These are phyloP conservation scores for Aeschynomene evenia DNA, from an alignment of 306 rosid species.

Conservation along the genomic window DNA sequence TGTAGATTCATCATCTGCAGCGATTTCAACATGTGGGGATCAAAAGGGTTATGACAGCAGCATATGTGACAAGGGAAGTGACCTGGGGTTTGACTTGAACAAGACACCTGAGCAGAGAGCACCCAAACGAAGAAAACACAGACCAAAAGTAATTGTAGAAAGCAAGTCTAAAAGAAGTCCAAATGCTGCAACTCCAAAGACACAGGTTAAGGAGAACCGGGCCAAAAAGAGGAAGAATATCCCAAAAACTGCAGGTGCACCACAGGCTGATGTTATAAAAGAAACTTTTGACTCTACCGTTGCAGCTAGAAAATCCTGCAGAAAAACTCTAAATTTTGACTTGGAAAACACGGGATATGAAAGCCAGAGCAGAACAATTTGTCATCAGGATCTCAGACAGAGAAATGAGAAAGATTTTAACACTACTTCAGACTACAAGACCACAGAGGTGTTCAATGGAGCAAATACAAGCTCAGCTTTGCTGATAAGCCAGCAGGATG, in stretches of 20 bases:
- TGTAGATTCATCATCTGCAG: slow-evolving; percentile 63
- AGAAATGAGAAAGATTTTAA: slow-evolving; percentile 30
- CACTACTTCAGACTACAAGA: slow-evolving; percentile 34
- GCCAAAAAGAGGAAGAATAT: slow-evolving; percentile 64
- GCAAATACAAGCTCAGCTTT: slow-evolving; percentile 36
- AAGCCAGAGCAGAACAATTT: slow-evolving; percentile 31
- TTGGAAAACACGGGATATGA: slow-evolving; percentile 42
- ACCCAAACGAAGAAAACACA: slow-evolving; percentile 71
- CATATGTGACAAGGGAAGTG: slow-evolving; percentile 38
- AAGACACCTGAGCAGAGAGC: slow-evolving; percentile 74
- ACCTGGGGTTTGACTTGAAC: slow-evolving; percentile 58
- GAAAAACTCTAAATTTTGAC: slow-evolving; percentile 63
- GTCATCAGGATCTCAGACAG: slow-evolving; percentile 45
- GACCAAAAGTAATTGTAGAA: slow-evolving; percentile 85
- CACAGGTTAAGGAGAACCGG: slow-evolving; percentile 39
- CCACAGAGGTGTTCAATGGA: slow-evolving; percentile 27
- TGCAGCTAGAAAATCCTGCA: slow-evolving; percentile 51
- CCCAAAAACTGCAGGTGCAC: slow-evolving; percentile 45
- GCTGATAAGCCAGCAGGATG: slow-evolving; percentile 25
- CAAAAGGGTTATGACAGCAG: slow-evolving; percentile 38
- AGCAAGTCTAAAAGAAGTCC: slow-evolving; percentile 58
- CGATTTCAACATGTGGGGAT: slow-evolving; percentile 36
- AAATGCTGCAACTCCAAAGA: slow-evolving; percentile 45
- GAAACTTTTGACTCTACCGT: slow-evolving; percentile 31
- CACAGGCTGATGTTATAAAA: slow-evolving; percentile 32